Evolutionary conservation across 2,329 filamentous ascomycete genomes (phyloP).

Genomic region (Raffaelea ambrosiae): DNA sequence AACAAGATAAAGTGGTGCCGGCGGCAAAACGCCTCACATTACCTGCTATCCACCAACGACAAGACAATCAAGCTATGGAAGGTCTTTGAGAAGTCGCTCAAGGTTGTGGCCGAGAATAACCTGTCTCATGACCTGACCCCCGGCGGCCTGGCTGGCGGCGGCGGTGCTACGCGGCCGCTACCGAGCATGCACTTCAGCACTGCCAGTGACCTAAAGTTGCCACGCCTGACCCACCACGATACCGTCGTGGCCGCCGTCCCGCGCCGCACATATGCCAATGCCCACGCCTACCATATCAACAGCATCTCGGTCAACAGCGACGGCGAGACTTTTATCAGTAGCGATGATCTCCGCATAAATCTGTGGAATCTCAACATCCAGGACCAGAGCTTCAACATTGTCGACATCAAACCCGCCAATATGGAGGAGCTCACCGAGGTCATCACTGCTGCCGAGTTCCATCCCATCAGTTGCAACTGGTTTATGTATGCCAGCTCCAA

Average conservation of each 20-base stretch:
- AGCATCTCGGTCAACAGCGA: constrained; percentile 99
- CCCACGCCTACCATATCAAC: constrained; percentile 99
- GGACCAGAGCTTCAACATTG: constrained; percentile 99
- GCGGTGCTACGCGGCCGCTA: constrained; percentile 65
- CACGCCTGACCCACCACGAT: constrained; percentile 93
- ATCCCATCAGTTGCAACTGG: constrained; percentile 96
- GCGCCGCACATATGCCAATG: constrained; percentile 93
- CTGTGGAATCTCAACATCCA: constrained; percentile 99
- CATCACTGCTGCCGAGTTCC: constrained; percentile 96
- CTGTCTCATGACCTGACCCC: constrained; percentile 90
- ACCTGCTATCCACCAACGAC: constrained; percentile 96
- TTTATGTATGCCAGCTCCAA: constrained; percentile 99
- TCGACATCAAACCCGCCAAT: constrained; percentile 98
- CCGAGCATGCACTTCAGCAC: constrained; percentile 69
- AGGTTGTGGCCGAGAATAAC: constrained; percentile 98
- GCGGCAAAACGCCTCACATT: constrained; percentile 96
- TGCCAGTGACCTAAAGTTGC: constrained; percentile 79
- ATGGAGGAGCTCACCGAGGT: constrained; percentile 99
- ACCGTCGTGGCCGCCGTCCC: constrained; percentile 96
- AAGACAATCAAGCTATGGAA: constrained; percentile 99
- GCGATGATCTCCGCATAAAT: constrained; percentile 95
- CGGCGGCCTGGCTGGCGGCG: constrained; percentile 60
- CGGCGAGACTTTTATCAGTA: constrained; percentile 98
- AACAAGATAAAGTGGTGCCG: constrained; percentile 99
- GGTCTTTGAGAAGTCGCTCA: constrained; percentile 98